These are phyloP conservation scores for Xylaria sp. DNA, from an alignment of 2,329 filamentous ascomycete species.

Conservation along the genomic window DNA sequence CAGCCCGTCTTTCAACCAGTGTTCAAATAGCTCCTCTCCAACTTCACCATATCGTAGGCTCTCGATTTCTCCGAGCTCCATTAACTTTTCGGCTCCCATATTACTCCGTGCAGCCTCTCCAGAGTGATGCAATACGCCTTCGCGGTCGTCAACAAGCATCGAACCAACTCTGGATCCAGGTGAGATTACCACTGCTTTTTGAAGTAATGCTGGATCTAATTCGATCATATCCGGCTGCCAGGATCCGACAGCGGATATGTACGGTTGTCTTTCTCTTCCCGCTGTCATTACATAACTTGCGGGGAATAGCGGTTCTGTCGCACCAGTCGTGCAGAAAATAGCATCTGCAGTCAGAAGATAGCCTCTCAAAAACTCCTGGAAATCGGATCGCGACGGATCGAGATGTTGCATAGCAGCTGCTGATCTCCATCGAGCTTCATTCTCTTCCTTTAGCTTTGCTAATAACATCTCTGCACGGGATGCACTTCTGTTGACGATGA, in stretches of 20 bases:
- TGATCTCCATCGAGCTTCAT: slow-evolving; percentile 26
- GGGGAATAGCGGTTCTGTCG: slow-evolving; percentile 32
- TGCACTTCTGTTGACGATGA: slow-evolving; percentile 29
- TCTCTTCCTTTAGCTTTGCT: slow-evolving; percentile 22
- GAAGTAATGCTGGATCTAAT: slow-evolving; percentile 29
- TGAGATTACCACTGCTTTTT: background rate
- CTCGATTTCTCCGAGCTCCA: slow-evolving; percentile 31
- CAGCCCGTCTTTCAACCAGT: slow-evolving; percentile 30
- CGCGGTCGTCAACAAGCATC: slow-evolving; percentile 33
- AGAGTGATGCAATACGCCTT: slow-evolving; percentile 29
- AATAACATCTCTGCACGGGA: slow-evolving; percentile 24
- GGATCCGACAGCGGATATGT: slow-evolving; percentile 35
- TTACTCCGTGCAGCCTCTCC: slow-evolving; percentile 29
- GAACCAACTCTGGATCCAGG: slow-evolving; percentile 20
- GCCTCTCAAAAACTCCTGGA: slow-evolving; percentile 3
- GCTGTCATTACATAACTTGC: slow-evolving; percentile 11
- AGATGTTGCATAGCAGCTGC: slow-evolving; percentile 14
- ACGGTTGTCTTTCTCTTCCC: slow-evolving; percentile 24
- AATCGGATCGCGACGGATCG: slow-evolving; percentile 19
- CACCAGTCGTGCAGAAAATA: slow-evolving; percentile 29
- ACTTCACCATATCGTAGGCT: background rate
- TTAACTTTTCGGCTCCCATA: slow-evolving; percentile 12
- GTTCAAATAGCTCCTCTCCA: background rate
- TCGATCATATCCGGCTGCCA: slow-evolving; percentile 39
- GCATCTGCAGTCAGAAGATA: slow-evolving; percentile 23